Evolutionary conservation across 2,329 filamentous ascomycete species (phyloP), one percentile per base, ranked within the genome.

Genomic region (Colletotrichum cereale): DNA sequence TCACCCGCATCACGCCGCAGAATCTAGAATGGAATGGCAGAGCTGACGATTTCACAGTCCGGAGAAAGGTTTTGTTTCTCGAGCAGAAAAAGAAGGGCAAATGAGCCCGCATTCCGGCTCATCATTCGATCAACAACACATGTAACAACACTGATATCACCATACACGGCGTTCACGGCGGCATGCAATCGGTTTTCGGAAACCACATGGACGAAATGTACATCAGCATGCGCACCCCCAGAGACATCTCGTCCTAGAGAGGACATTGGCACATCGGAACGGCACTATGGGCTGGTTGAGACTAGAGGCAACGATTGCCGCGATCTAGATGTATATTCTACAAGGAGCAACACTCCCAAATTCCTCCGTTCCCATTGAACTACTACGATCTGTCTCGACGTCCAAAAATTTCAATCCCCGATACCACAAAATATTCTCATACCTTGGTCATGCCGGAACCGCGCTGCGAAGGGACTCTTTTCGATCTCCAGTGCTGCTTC

Each of bases 61-160:
- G 95, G 82, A 94, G 96, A 86, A 93, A 97, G 85, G 96, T 99
- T 40, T 88, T 99, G 38, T 99, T 99, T 84, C 89, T 98, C 68
- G 96, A 99, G 82, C 91, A 93, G 80, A 98, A 97, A 81, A 92
- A 94, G 80, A 92, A 92, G 81, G 87, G 88, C 67, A 91, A 88
- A 83, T 88, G 83, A 78, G 73, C 38, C n/a, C 6, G 24, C 57
- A 40, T 5, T 26, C 10, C n/a, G 36, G 6, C 24, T 42, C 24
- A 40, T 57, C 38, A 29, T 31, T 34, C 34, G 24, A 50, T 40
- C 58, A 14, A 52, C 18, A 60, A 47, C 47, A 63, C 47, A 70
- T 74, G 73, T 74, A 74, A 60, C 71, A 74, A 73, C 42, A 73
- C 55, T 73, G 50, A 70, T 66, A 73, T 62, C 66, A 74, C 53